Evolutionary conservation across 2,329 filamentous ascomycete species (phyloP).

Genomic region (Chaetomium olivaceum): DNA sequence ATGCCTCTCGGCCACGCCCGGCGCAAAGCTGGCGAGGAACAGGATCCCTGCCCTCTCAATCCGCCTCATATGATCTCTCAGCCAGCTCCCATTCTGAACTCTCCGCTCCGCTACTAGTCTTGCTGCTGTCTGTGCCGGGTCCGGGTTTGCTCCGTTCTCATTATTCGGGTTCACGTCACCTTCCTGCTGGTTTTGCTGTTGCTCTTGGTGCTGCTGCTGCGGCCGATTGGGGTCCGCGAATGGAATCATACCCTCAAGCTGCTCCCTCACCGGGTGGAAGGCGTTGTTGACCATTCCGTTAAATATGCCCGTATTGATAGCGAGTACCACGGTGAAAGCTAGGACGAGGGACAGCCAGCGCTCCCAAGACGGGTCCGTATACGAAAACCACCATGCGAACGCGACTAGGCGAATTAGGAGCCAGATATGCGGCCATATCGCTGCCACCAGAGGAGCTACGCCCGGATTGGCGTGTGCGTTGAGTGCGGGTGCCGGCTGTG

Average conservation of each 20-base stretch:
- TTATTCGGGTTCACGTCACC: neutral
- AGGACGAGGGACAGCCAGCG: slow-evolving; percentile 58
- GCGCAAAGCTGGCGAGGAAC: slow-evolving; percentile 66
- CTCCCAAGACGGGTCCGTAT: slow-evolving; percentile 58
- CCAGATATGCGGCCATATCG: slow-evolving; percentile 64
- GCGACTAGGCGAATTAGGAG: slow-evolving; percentile 57
- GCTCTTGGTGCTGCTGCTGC: slow-evolving; percentile 34
- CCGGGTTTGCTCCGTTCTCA: slow-evolving; percentile 34
- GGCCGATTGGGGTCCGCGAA: slow-evolving; percentile 45
- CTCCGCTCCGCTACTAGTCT: slow-evolving; percentile 53
- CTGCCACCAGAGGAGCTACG: slow-evolving; percentile 43
- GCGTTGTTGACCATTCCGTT: slow-evolving; percentile 56
- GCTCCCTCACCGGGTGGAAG: slow-evolving; percentile 58
- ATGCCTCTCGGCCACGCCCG: slow-evolving; percentile 65
- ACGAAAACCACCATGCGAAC: slow-evolving; percentile 67
- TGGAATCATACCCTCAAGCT: slow-evolving; percentile 61
- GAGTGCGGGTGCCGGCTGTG: slow-evolving; percentile 5
- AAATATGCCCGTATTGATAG: slow-evolving; percentile 61
- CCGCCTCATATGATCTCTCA: slow-evolving; percentile 53
- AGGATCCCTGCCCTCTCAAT: slow-evolving; percentile 62
- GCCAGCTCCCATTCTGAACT: slow-evolving; percentile 49
- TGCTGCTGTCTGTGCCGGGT: slow-evolving; percentile 55
- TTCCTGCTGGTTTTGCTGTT: slow-evolving; percentile 26
- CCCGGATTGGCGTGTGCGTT: slow-evolving; percentile 45
- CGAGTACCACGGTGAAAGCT: slow-evolving; percentile 56